Evolutionary conservation across 2,329 filamentous ascomycete species (phyloP).

Genomic region (Helminthosporium solani): DNA sequence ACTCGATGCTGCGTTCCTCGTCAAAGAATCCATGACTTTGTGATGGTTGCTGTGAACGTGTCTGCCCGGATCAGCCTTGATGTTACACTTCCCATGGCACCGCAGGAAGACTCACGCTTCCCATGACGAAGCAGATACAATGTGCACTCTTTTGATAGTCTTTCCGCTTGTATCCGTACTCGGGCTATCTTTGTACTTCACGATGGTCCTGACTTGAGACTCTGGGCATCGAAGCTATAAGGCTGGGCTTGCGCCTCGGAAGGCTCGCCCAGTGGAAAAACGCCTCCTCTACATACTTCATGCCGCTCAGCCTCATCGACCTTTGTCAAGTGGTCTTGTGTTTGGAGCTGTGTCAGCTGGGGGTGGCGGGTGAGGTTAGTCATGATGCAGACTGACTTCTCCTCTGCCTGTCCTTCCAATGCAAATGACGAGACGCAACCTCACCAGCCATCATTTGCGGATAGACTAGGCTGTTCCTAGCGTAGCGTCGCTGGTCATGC

Average conservation of each 20-base stretch:
- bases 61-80: background rate
- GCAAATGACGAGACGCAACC: too few relatives aligned
- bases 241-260: background rate
- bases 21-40: background rate
- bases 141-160: background rate
- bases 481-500: too few relatives aligned
- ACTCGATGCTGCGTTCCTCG: constrained; percentile 1
- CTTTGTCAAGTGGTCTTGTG: too few relatives aligned
- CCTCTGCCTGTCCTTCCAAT: too few relatives aligned
- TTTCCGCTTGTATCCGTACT: background rate
- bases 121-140: background rate
- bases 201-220: background rate
- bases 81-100: background rate
- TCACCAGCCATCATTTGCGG: too few relatives aligned
- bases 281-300: background rate
- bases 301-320: background rate
- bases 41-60: constrained; percentile 25
- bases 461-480: too few relatives aligned
- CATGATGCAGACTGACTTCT: too few relatives aligned
- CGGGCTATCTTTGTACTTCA: background rate
- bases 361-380: too few relatives aligned
- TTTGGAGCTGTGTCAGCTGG: too few relatives aligned
- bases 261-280: background rate
- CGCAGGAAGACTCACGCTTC: background rate
- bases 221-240: background rate